Percentiles rank a stretch among this genome's conserved stretches.
Evolutionary conservation across 306 rosid genomes (phyloP).

Genomic region (Comarum palustre): DNA sequence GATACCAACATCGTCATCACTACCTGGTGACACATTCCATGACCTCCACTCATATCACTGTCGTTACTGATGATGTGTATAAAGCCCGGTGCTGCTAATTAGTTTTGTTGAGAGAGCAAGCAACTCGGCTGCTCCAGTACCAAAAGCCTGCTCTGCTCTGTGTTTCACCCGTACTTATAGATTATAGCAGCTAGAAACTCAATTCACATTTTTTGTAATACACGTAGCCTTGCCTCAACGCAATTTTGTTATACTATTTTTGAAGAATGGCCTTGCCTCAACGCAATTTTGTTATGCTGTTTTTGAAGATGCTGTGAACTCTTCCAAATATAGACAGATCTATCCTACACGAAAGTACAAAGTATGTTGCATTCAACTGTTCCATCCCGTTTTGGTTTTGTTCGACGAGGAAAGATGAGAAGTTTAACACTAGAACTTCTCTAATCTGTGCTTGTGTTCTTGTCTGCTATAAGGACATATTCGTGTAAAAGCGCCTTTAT

Average conservation of each 20-base stretch:
- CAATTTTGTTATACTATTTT: neutral
- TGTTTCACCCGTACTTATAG: neutral
- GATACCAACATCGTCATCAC: constrained; percentile 21
- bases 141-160: constrained; percentile 2
- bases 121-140: constrained; percentile 60
- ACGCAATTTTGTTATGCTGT: neutral
- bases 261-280: too few relatives aligned
- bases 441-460: neutral
- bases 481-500: neutral
- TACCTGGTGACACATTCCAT: too few relatives aligned
- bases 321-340: neutral
- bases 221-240: neutral
- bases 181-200: neutral
- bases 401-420: neutral
- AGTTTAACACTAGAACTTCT: neutral
- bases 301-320: neutral
- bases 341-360: too few relatives aligned
- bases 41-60: too few relatives aligned
- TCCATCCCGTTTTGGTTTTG: neutral
- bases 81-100: constrained; percentile 29
- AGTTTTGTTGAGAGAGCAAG: constrained; percentile 58
- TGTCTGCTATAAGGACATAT: neutral
- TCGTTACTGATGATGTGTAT: constrained; percentile 8
- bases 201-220: constrained; percentile 10
- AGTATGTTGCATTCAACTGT: neutral